Conservation (phyloP, 192 early-diverging fungal species). For the Coemansia sp. region DNA sequence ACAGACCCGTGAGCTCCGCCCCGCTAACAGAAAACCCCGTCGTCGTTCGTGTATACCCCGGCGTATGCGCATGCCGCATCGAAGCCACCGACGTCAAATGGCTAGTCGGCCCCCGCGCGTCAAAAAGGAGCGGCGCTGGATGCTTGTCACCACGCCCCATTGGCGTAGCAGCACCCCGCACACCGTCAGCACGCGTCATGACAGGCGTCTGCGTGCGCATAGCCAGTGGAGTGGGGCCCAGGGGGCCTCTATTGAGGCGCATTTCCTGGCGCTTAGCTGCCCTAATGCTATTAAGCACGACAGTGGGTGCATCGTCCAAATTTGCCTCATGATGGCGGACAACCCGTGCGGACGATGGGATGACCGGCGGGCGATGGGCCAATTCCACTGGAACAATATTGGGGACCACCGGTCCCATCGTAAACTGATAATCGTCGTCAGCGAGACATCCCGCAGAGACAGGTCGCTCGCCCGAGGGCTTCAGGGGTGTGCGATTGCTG, state of each 20-base stretch:
- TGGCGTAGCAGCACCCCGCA: not conserved
- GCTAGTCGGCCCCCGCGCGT: too few relatives aligned
- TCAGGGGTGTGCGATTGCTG: not conserved
- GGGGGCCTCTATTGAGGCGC: not conserved
- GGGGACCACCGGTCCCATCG: constrained; percentile 50
- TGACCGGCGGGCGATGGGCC: constrained; percentile 4
- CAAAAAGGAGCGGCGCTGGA: constrained; percentile 3
- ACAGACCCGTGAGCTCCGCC: constrained; percentile 22
- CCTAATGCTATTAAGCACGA: constrained; percentile 35
- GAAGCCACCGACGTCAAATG: too few relatives aligned
- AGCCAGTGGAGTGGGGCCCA: constrained; percentile 30
- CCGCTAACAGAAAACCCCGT: constrained; percentile 30
- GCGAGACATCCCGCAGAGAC: not conserved
- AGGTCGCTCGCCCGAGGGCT: not conserved
- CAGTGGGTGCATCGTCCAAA: constrained; percentile 30
- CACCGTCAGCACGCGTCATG: not conserved
- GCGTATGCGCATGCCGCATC: constrained; percentile 18
- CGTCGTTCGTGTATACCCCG: constrained; percentile 19
- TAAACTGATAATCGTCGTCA: constrained; percentile 54
- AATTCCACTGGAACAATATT: constrained; percentile 28
- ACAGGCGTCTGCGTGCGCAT: constrained; percentile 10
- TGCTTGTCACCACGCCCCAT: too few relatives aligned
- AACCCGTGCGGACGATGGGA: constrained; percentile 25
- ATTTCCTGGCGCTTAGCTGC: constrained; percentile 20
- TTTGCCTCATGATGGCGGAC: constrained; percentile 5